A percentile compares a stretch with the other conserved stretches of the same genome.
Evolutionary conservation across 2,329 filamentous ascomycete species (phyloP).

Genomic region (Cladosporium oxysporum): DNA sequence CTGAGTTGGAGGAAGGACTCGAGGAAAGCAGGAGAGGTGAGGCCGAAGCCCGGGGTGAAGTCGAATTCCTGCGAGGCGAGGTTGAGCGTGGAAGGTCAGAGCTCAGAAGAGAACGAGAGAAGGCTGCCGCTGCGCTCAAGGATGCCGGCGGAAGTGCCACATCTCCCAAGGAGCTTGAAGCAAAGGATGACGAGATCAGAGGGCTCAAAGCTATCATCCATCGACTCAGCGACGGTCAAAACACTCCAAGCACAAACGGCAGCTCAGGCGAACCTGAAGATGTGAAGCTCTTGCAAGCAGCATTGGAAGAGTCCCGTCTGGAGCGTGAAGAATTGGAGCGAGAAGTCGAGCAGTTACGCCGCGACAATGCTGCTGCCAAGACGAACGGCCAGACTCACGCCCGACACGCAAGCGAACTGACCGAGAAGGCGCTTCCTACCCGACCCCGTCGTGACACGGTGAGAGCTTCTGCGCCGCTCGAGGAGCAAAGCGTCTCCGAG

Average conservation of each 20-base stretch:
- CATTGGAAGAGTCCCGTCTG: conserved; percentile 71
- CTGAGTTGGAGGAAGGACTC: conserved; percentile 92
- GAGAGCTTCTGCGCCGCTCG: conserved; percentile 54
- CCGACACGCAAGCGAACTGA: conserved; percentile 35
- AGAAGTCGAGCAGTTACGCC: conserved; percentile 70
- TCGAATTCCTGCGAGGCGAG: conserved; percentile 92
- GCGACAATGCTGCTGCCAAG: conserved; percentile 38
- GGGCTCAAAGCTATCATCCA: conserved; percentile 98
- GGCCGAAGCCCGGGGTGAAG: conserved; percentile 91
- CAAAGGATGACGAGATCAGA: conserved; percentile 95
- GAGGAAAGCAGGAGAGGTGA: conserved; percentile 93
- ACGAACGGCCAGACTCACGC: conserved; percentile 48
- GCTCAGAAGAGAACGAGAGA: conserved; percentile 83
- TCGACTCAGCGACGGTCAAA: conserved; percentile 77
- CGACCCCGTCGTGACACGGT: conserved; percentile 55
- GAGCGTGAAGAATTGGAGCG: conserved; percentile 84
- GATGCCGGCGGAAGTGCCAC: conserved; percentile 50
- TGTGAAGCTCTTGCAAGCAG: conserved; percentile 59
- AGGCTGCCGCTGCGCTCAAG: conserved; percentile 64
- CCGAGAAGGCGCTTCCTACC: conserved; percentile 30
- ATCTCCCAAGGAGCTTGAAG: conserved; percentile 71
- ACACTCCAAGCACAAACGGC: conserved; percentile 34
- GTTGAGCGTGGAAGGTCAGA: conserved; percentile 90
- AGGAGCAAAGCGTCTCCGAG: conserved; percentile 22
- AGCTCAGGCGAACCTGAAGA: conserved; percentile 42